Base-by-base conservation (phyloP, 2,329 filamentous ascomycete genomes). In the Ophiostoma montium region DNA sequence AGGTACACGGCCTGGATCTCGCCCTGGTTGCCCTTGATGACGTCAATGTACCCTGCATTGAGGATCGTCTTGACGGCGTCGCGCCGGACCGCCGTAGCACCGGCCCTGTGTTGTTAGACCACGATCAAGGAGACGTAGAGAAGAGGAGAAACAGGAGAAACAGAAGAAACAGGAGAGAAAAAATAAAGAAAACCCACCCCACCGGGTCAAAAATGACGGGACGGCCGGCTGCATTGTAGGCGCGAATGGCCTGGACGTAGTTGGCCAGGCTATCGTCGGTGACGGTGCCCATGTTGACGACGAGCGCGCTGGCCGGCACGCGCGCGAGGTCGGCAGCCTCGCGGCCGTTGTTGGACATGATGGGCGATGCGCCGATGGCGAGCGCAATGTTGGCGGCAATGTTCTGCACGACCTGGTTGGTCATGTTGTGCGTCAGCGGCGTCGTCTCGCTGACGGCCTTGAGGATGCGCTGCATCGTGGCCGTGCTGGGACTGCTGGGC, bases 281-380 rank as follows among this genome's bases (percentile, higher is more conserved):
- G 7, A 90, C 80, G 0, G 87, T 95, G 27, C 90, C 90, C 87
- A 95, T 95, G 66, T 96, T 96, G 60, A 96, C 75, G 42, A 96
- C 84, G 1, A 96, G 74, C 0, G 82, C 78, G 11, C 86, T 87
- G 35, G 82, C 81, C 3, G 53, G 53, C 0, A 94, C 74, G 30
- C 72, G 74, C 12, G 84, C 80, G n/a, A 96, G 74, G 59, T 95
- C 89, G 8, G 67, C 62, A 0, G 88, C 88, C 70, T 96, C 90
- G 46, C 80, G 76, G 23, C 81, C 85, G 58, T 89, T 85, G 63
- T 86, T 89, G 8, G 88, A 82, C 90, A 96, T 96, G 64, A 95
- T 95, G 35, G 90, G 90, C 18, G 84, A 92, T 12, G 85, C 84
- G 33, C 90, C 90, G 47, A 94, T 74, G 32, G 83, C 78, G 15